Evolutionary conservation across 129 eudicot genomes (phyloP), one percentile per base, ranked within the genome.

Genomic region (Flaveria linearis): DNA sequence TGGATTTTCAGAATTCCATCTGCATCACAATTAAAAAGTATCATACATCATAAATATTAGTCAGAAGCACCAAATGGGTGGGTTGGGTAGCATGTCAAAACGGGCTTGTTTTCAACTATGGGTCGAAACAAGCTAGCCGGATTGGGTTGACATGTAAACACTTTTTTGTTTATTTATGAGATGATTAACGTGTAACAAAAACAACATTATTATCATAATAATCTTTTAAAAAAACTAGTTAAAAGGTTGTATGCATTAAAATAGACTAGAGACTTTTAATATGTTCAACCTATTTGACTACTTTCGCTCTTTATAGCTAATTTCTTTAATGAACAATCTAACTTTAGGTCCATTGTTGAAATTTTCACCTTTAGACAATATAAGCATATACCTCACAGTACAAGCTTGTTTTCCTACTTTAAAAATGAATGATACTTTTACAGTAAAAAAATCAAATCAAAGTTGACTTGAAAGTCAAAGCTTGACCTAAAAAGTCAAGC

Each of bases 1-100:
- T 11, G 95, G 98, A 66, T 92, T 90, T 71, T 84, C 84, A 9
- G 92, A 56, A 82, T 92, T 90, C 98, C 98, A 92, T 51, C 96
- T 92, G 87, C 78, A 73, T 6, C 49, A 46, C 62, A 47, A 81
- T 23, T n/a, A 46, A 57, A 25, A 68, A 62, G 15, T 3, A 50
- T 68, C 50, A 30, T 14, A 46, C 74, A 13, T 52, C 25, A 64
- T 66, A 66, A 3, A 64, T 12, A 33, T 36, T 33, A n/a, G 25
- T 63, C 18, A 69, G 25, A 69, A 5, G 12, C 18, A 49, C 0
- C 53, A 18, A 43, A 63, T 17, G 55, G 20, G 52, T 6, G 15
- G 15, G 71, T 17, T 3, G 11, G 3, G 23, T 41, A 9, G 39
- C n/a, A 3, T 23, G 36, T 58, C 6, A 23, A 58, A 53, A 18